phyloP scores from a whole-genome alignment of 139 green algal species.

The Picochlorum sp. region DNA sequence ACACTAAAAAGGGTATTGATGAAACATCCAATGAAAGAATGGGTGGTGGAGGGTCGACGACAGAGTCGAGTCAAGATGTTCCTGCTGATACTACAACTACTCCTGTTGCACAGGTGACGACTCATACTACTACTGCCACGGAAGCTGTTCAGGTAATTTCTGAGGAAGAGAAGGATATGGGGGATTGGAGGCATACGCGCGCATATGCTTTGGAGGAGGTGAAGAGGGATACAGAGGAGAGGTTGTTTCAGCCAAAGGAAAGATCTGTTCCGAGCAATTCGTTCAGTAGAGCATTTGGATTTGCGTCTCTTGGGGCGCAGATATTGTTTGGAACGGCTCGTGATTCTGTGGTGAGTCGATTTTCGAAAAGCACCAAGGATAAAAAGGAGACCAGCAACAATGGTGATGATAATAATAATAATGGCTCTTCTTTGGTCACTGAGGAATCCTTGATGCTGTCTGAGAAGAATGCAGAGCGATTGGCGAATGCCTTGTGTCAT shows the following conservation, averaged over 20 bases:
- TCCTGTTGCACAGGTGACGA: no score
- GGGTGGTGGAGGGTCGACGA: no score
- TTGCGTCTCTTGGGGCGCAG: conserved; percentile 67
- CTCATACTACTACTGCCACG: no score
- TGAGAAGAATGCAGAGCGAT: conserved; percentile 79
- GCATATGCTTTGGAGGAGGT: no score
- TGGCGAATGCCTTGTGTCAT: conserved; percentile 83
- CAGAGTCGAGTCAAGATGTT: no score
- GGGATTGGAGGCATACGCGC: no score
- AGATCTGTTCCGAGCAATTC: conserved; percentile 61
- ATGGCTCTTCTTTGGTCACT: conserved; percentile 36
- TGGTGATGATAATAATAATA: neutral
- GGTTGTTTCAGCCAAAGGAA: conserved; percentile 34
- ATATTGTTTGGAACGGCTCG: conserved; percentile 58
- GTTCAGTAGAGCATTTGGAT: conserved; percentile 65
- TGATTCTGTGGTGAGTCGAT: conserved; percentile 45
- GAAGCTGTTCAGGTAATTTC: no score
- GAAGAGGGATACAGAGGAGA: neutral
- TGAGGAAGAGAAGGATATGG: no score
- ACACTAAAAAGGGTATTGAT: no score
- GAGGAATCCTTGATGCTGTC: conserved; percentile 52
- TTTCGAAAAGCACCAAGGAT: neutral
- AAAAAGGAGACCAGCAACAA: neutral
- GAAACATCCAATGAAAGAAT: no score
- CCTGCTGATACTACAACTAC: no score